phyloP scores from a whole-genome alignment of 345 rosid genomes.

The Rhodomyrtus tomentosa region DNA sequence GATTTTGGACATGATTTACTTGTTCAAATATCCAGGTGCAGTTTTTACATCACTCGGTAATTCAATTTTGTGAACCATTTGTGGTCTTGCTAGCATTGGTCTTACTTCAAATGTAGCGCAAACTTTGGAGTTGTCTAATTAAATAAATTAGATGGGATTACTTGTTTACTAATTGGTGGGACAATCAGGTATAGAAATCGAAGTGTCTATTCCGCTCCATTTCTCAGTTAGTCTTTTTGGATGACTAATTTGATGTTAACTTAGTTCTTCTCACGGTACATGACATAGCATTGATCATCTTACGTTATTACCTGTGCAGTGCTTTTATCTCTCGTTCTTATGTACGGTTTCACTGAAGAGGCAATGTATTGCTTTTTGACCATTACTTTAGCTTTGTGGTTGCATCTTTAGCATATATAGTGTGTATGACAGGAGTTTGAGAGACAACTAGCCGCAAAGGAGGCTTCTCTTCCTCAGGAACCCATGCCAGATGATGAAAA shows the following conservation, averaged over 20 bases:
- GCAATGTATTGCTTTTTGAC: neutral
- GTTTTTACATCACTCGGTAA: neutral
- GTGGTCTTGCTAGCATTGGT: neutral
- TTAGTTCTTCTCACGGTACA: neutral
- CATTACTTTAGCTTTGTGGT: neutral
- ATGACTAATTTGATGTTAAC: neutral
- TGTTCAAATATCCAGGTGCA: neutral
- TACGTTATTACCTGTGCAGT: neutral
- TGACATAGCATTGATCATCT: neutral
- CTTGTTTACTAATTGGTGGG: neutral
- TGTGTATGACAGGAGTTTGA: conserved; percentile 57
- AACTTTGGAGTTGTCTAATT: neutral
- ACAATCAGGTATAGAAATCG: neutral
- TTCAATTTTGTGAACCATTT: neutral
- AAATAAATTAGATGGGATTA: neutral
- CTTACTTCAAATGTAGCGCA: neutral
- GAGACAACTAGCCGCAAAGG: conserved; percentile 74
- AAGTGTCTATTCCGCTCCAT: neutral
- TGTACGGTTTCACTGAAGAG: neutral
- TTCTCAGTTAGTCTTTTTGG: neutral
- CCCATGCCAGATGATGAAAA: conserved; percentile 78
- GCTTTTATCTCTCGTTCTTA: neutral
- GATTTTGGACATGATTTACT: neutral
- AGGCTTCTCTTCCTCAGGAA: conserved; percentile 85
- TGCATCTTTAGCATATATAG: neutral